Evolutionary conservation across 495 filamentous ascomycete species (phyloP), one percentile per base, ranked within the genome.

Genomic region (Penicillium herquei): DNA sequence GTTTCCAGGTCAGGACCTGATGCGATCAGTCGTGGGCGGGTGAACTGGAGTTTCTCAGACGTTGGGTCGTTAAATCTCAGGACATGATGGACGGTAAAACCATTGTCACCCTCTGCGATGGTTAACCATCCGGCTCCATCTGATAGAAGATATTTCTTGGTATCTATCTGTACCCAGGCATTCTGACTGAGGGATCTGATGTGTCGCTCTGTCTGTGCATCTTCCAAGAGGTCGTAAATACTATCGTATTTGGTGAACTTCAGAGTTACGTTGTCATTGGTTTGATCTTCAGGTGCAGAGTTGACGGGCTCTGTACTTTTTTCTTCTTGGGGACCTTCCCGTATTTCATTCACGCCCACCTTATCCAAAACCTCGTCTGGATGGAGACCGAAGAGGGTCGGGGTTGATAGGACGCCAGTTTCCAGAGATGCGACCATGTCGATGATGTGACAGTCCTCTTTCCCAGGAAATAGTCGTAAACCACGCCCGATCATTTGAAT

Each of bases 401-500:
- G 95, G 0, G 88, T 91, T 11, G 91, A 92, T 1, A 96, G 77
- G 49, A 99, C 87, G 0, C 95, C 94, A 0, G 84, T 86, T 51
- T 82, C 79, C 12, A 98, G 74, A 11, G 84, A 87, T 0, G 90
- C 84, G 1, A 98, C 94, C 90, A 99, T 92, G 68, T 99, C 94
- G 58, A 99, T 94, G 44, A 99, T 78, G 68, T 97, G 94, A 60
- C 94, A 99, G 62, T 98, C 83, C 39, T 85, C 69, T 66, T 99
- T 99, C 1, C 80, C 88, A 3, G 87, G 77, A 64, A 87, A 79
- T 32, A 96, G 72, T 34, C 94, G 85, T 81, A 98, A 87, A 0
- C 94, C 94, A 56, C 94, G 84, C 0, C 94, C 94, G 46, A 99
- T 96, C 94, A 99, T 99, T 67, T 99, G 94, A 5, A 96, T 84